These are phyloP conservation scores for Tympanopsis confertula DNA, from an alignment of 2,329 filamentous ascomycete species.

Conservation along the genomic window DNA sequence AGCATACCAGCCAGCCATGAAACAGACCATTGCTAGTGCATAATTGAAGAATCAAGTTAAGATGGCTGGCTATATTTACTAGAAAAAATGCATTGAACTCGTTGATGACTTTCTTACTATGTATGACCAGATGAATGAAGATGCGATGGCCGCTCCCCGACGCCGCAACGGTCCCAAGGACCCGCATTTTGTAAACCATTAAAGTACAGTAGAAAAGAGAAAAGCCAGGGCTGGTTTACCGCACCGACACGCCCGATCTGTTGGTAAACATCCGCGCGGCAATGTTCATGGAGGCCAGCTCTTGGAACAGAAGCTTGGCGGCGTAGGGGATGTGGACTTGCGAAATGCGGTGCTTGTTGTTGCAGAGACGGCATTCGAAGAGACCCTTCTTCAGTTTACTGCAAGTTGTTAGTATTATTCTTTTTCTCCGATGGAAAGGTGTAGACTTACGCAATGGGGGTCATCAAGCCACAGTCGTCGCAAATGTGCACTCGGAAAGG, in stretches of 20 bases:
- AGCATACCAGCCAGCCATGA: no score
- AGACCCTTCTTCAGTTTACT: slow-evolving; percentile 90
- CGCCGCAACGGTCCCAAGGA: no score
- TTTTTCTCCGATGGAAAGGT: slow-evolving; percentile 2
- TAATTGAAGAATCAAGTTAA: no score
- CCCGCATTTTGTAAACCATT: no score
- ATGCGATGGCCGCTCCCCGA: no score
- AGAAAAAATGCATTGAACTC: no score
- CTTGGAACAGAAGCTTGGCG: slow-evolving; percentile 95
- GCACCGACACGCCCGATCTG: slow-evolving; percentile 62
- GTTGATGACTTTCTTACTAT: no score
- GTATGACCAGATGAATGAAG: no score
- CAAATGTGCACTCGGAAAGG: slow-evolving; percentile 97
- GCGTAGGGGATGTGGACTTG: slow-evolving; percentile 97
- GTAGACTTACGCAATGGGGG: slow-evolving; percentile 82
- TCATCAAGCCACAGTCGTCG: slow-evolving; percentile 98
- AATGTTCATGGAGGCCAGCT: slow-evolving; percentile 96
- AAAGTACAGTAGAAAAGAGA: no score
- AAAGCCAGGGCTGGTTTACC: slow-evolving; percentile 24
- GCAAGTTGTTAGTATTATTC: slow-evolving; percentile 18
- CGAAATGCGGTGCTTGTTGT: slow-evolving; percentile 98
- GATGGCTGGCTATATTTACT: no score
- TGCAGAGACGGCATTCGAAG: slow-evolving; percentile 93
- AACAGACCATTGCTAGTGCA: no score
- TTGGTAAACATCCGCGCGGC: slow-evolving; percentile 94